Percentiles rank a stretch among this genome's conserved stretches.
These are phyloP conservation scores for Cinnamomum chago DNA, from an alignment of 164 flowering plant genomes.

Conservation along the genomic window DNA sequence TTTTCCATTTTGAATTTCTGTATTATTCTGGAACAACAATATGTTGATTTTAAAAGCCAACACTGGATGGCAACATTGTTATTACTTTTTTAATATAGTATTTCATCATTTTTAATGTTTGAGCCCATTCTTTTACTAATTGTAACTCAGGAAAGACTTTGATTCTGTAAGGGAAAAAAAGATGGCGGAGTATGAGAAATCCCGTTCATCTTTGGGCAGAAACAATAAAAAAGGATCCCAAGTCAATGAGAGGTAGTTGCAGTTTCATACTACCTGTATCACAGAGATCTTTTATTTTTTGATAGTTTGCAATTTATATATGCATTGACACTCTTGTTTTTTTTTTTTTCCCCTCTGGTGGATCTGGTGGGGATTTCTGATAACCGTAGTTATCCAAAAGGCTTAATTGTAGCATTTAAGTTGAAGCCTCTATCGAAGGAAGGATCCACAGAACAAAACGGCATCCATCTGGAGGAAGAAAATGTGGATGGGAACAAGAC, in stretches of 20 bases:
- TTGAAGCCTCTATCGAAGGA: constrained; percentile 41
- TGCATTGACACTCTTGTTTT: background rate
- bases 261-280: background rate
- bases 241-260: constrained; percentile 29
- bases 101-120: too few relatives aligned
- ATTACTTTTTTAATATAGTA: too few relatives aligned
- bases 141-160: constrained; percentile 62
- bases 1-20: too few relatives aligned
- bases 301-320: background rate
- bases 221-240: constrained; percentile 33
- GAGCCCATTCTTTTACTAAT: background rate
- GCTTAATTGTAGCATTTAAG: constrained; percentile 73
- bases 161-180: constrained; percentile 56
- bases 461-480: constrained; percentile 20
- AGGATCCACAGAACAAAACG: constrained; percentile 31
- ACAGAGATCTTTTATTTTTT: background rate
- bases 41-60: too few relatives aligned
- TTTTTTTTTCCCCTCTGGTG: background rate
- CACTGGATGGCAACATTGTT: too few relatives aligned
- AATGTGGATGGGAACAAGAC: constrained; percentile 15
- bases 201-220: constrained; percentile 21
- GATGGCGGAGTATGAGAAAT: constrained; percentile 39
- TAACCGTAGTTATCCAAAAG: constrained; percentile 77
- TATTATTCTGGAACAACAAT: too few relatives aligned
- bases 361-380: constrained; percentile 1